Evolutionary conservation across 1,139 yeast species (phyloP).

Genomic region (Blastobotrys serpentis): DNA sequence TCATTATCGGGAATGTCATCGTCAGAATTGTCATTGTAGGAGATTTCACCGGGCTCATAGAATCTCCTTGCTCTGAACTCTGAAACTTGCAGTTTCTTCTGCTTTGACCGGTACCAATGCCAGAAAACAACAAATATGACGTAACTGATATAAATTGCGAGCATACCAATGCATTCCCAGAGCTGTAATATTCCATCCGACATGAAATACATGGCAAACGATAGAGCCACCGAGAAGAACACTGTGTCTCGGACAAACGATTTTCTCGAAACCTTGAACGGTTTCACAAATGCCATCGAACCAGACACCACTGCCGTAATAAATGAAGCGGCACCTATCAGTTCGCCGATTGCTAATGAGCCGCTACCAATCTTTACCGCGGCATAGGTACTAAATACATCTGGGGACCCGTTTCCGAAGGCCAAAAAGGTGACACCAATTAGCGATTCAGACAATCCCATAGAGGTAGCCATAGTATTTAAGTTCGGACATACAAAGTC

Average conservation of each 20-base stretch:
- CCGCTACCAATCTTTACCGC: slow-evolving; percentile 71
- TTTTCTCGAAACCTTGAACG: slow-evolving; percentile 56
- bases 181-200: slow-evolving; percentile 48
- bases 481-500: slow-evolving; percentile 76
- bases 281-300: slow-evolving; percentile 63
- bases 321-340: slow-evolving; percentile 81
- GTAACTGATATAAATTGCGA: slow-evolving; percentile 52
- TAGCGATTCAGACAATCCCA: slow-evolving; percentile 70
- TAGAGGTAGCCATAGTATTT: slow-evolving; percentile 54
- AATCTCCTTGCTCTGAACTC: slow-evolving; percentile 33
- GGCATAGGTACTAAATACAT: slow-evolving; percentile 76
- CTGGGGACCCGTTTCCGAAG: slow-evolving; percentile 91
- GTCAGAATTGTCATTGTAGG: slow-evolving; percentile 26
- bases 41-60: slow-evolving; percentile 30
- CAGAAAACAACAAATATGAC: slow-evolving; percentile 50
- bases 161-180: slow-evolving; percentile 49
- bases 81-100: slow-evolving; percentile 25
- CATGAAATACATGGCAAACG: slow-evolving; percentile 45
- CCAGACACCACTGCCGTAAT: slow-evolving; percentile 77
- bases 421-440: slow-evolving; percentile 89
- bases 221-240: slow-evolving; percentile 51
- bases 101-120: slow-evolving; percentile 40
- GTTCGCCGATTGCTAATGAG: slow-evolving; percentile 81
- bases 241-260: slow-evolving; percentile 56
- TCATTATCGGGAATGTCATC: slow-evolving; percentile 19